Evolutionary conservation across 108 stramenopile genomes (phyloP).

Genomic region (Skeletonema grethae): DNA sequence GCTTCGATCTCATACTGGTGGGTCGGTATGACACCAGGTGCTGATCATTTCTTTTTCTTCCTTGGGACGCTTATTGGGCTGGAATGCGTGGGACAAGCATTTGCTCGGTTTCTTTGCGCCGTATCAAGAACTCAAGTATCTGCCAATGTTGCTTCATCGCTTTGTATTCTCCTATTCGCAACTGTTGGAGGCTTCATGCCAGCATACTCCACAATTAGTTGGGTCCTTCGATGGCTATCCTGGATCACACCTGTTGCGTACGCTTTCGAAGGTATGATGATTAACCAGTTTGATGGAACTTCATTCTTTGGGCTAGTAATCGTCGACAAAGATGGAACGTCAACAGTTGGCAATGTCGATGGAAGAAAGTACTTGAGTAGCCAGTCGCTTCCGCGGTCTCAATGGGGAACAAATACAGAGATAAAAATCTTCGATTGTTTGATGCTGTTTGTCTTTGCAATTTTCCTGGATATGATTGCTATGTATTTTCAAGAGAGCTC

Average conservation of each 20-base stretch:
- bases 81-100: conserved; percentile 49
- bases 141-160: conserved; percentile 34
- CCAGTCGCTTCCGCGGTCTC: conserved; percentile 15
- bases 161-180: conserved; percentile 36
- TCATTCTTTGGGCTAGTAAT: conserved; percentile 18
- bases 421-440: conserved; percentile 45
- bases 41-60: conserved; percentile 41
- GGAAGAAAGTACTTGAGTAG: conserved; percentile 21
- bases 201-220: conserved; percentile 16
- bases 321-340: conserved; percentile 4
- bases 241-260: conserved; percentile 47
- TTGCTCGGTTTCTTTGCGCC: conserved; percentile 44
- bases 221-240: conserved; percentile 39
- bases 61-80: conserved; percentile 44
- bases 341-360: conserved; percentile 27
- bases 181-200: conserved; percentile 55
- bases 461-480: conserved; percentile 31
- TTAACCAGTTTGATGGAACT: conserved; percentile 14
- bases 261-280: conserved; percentile 44
- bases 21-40: conserved; percentile 45
- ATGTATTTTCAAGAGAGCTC: conserved; percentile 32
- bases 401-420: conserved; percentile 17
- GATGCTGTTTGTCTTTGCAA: conserved; percentile 48
- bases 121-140: conserved; percentile 44
- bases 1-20: conserved; percentile 52